phyloP scores from a whole-genome alignment of 805 yeast genomes.

The Candida odintsovae region DNA sequence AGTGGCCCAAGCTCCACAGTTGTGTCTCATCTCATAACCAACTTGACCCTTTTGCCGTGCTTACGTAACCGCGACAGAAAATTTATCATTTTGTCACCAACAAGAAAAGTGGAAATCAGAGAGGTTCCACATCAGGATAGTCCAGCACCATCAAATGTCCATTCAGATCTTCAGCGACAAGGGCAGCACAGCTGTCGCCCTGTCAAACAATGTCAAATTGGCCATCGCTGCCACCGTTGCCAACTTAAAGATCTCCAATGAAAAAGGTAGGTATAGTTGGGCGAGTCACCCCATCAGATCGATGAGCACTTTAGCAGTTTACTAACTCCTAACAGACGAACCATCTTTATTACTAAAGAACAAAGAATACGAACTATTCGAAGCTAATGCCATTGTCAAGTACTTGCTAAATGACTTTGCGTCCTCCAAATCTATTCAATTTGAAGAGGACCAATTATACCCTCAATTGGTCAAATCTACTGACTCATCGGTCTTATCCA shows the following conservation, averaged over 20 bases:
- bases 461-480: conserved; percentile 29
- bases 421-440: conserved; percentile 26
- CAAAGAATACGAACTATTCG: conserved; percentile 40
- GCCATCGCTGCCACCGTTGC: conserved; percentile 21
- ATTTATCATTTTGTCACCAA: neutral
- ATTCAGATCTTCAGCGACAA: conserved; percentile 19
- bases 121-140: neutral
- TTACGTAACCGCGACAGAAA: neutral
- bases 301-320: neutral
- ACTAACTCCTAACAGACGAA: conserved; percentile 12
- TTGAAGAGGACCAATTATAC: conserved; percentile 42
- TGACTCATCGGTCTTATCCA: conserved; percentile 16
- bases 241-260: conserved; percentile 19
- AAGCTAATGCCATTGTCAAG: conserved; percentile 66
- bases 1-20: too few species aligned
- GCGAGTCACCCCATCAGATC: neutral
- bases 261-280: conserved; percentile 15
- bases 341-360: conserved; percentile 18
- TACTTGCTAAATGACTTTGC: conserved; percentile 49
- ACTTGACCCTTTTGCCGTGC: too few species aligned
- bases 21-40: too few species aligned
- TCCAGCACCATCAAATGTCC: conserved; percentile 9
- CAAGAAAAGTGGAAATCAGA: neutral
- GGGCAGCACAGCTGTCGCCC: conserved; percentile 16
- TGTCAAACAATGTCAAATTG: conserved; percentile 23